Evolutionary conservation across 148 eudicot genomes (phyloP).

Genomic region (Rheum nobile): DNA sequence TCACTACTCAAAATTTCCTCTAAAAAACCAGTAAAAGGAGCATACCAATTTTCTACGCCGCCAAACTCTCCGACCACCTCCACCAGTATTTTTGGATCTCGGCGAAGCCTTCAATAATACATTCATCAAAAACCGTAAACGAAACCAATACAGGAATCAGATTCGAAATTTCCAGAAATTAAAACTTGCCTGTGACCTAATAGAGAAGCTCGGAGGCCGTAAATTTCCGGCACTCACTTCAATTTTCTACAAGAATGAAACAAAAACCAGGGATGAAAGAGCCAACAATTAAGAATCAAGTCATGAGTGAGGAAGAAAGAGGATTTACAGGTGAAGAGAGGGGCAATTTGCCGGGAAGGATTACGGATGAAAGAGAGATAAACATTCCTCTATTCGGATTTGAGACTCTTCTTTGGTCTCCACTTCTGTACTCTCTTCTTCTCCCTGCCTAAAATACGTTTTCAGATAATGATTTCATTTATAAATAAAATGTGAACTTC

Average conservation of each 20-base stretch:
- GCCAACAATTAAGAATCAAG: background rate
- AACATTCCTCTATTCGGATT: background rate
- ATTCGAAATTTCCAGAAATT: background rate
- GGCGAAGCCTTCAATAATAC: constrained; percentile 23
- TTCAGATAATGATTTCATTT: background rate
- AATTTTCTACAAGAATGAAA: constrained; percentile 25
- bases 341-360: constrained; percentile 13
- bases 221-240: constrained; percentile 10
- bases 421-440: background rate
- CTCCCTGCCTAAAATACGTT: background rate
- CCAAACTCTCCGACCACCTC: constrained; percentile 53
- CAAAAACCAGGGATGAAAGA: constrained; percentile 3
- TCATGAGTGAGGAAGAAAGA: constrained; percentile 1
- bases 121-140: background rate
- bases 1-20: background rate
- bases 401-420: background rate
- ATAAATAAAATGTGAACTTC: background rate
- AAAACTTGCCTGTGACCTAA: constrained; percentile 25
- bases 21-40: background rate
- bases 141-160: background rate
- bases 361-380: constrained; percentile 13
- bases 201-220: constrained; percentile 15
- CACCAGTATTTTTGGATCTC: constrained; percentile 24
- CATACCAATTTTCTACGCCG: constrained; percentile 81
- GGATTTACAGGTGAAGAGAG: constrained; percentile 11